Percentiles rank a stretch among this genome's conserved stretches.
Conservation (phyloP, 768 basidiomycete genomes). For the Lactarius hengduanensis region DNA sequence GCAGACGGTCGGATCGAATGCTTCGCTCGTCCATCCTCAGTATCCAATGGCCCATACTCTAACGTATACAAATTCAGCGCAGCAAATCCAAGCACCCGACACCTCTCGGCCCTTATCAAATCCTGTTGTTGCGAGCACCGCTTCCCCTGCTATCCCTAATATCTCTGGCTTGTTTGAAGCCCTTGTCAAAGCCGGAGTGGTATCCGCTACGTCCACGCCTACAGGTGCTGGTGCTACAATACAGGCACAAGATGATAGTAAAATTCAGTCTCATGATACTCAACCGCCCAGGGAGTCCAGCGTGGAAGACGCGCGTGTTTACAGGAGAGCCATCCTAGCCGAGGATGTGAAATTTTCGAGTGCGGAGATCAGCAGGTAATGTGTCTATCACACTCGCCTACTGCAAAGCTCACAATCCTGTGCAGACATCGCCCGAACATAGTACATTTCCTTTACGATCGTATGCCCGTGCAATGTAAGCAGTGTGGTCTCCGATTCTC, state of each 20-base stretch:
- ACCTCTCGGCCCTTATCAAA: slow-evolving; percentile 27
- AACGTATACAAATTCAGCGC: slow-evolving; percentile 17
- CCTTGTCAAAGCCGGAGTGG: slow-evolving; percentile 77
- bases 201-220: slow-evolving; percentile 55
- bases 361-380: slow-evolving; percentile 69
- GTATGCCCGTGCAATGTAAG: slow-evolving; percentile 81
- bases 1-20: slow-evolving; percentile 34
- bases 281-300: slow-evolving; percentile 40
- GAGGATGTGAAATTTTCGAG: slow-evolving; percentile 62
- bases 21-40: slow-evolving; percentile 17
- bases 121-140: slow-evolving; percentile 30
- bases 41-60: slow-evolving; percentile 22
- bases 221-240: slow-evolving; percentile 46
- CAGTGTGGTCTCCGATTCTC: slow-evolving; percentile 91
- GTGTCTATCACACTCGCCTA: not conserved
- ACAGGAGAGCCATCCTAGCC: slow-evolving; percentile 58
- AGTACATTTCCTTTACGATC: slow-evolving; percentile 67
- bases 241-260: slow-evolving; percentile 3
- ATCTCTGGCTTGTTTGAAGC: slow-evolving; percentile 63
- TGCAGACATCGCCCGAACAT: slow-evolving; percentile 59
- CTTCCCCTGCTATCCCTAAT: slow-evolving; percentile 31
- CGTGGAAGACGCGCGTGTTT: slow-evolving; percentile 51
- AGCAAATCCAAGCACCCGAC: slow-evolving; percentile 15
- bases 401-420: slow-evolving; percentile 6
- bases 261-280: slow-evolving; percentile 36